Conservation (phyloP, 352 stramenopile species). For the Globisporangium takayamanum region DNA sequence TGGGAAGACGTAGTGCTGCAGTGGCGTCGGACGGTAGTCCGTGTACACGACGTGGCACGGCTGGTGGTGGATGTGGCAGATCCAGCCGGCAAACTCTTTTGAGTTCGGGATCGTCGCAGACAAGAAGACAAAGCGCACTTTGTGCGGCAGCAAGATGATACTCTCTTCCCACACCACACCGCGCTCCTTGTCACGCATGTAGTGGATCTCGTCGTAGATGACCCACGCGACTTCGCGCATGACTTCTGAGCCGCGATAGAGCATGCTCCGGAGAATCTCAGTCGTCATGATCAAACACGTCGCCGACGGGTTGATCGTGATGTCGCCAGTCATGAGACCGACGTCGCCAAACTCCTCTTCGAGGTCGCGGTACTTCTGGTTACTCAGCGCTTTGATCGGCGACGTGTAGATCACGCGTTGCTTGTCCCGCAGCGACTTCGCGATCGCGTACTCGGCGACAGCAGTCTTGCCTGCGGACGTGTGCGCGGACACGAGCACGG, state of each 20-base stretch:
- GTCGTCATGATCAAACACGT: slow-evolving; percentile 98
- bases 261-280: slow-evolving; percentile 98
- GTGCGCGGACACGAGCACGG: slow-evolving; percentile 97
- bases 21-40: slow-evolving; percentile 97
- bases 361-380: slow-evolving; percentile 99
- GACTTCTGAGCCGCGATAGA: slow-evolving; percentile 97
- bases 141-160: slow-evolving; percentile 98
- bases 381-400: slow-evolving; percentile 98
- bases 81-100: slow-evolving; percentile 95
- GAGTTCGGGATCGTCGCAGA: slow-evolving; percentile 99
- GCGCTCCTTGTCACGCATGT: slow-evolving; percentile 98
- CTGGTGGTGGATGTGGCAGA: slow-evolving; percentile 98
- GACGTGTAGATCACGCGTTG: slow-evolving; percentile 98
- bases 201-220: slow-evolving; percentile 99
- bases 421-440: slow-evolving; percentile 91
- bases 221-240: slow-evolving; percentile 99
- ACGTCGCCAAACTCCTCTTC: slow-evolving; percentile 93
- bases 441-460: slow-evolving; percentile 98
- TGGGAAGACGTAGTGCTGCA: slow-evolving; percentile 99
- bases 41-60: slow-evolving; percentile 99
- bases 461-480: slow-evolving; percentile 97
- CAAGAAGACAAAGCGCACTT: slow-evolving; percentile 98
- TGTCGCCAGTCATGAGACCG: slow-evolving; percentile 99
- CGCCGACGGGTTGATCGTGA: slow-evolving; percentile 98
- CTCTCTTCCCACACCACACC: slow-evolving; percentile 98